These are phyloP conservation scores for Colletotrichum agaves DNA, from an alignment of 2,329 filamentous ascomycete genomes.

Conservation along the genomic window DNA sequence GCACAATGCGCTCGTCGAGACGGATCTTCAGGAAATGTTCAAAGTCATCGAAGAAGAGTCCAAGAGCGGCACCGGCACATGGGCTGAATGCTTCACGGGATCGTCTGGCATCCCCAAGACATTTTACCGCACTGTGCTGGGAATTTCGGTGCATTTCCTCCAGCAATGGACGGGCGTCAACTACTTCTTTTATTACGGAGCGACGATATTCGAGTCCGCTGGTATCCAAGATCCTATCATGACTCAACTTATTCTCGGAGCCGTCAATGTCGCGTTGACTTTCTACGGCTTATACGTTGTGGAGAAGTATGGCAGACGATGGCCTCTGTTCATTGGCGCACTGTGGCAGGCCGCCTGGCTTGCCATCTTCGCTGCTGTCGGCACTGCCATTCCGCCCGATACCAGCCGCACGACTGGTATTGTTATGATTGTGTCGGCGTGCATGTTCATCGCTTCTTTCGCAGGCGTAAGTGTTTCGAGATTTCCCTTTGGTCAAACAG, in stretches of 20 bases:
- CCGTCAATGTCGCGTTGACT: slow-evolving; percentile 75
- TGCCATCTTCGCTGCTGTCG: slow-evolving; percentile 71
- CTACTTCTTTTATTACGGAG: slow-evolving; percentile 67
- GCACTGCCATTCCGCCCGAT: slow-evolving; percentile 56
- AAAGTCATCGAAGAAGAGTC: slow-evolving; percentile 58
- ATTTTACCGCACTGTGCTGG: slow-evolving; percentile 72
- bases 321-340: slow-evolving; percentile 72
- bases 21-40: slow-evolving; percentile 64
- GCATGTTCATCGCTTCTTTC: slow-evolving; percentile 80
- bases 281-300: slow-evolving; percentile 76
- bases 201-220: slow-evolving; percentile 73
- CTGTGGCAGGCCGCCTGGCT: slow-evolving; percentile 76
- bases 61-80: slow-evolving; percentile 58
- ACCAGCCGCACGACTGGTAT: slow-evolving; percentile 63
- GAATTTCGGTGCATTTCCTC: slow-evolving; percentile 70
- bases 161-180: slow-evolving; percentile 72
- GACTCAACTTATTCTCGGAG: slow-evolving; percentile 74
- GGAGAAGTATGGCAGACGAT: slow-evolving; percentile 74
- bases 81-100: slow-evolving; percentile 70
- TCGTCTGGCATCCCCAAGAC: slow-evolving; percentile 64
- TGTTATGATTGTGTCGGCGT: slow-evolving; percentile 77
- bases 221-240: slow-evolving; percentile 74
- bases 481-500: no score
- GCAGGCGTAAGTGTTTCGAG: slow-evolving; percentile 52
- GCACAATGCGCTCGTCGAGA: slow-evolving; percentile 56